phyloP scores from a whole-genome alignment of 345 rosid genomes.

The Citrus medica region DNA sequence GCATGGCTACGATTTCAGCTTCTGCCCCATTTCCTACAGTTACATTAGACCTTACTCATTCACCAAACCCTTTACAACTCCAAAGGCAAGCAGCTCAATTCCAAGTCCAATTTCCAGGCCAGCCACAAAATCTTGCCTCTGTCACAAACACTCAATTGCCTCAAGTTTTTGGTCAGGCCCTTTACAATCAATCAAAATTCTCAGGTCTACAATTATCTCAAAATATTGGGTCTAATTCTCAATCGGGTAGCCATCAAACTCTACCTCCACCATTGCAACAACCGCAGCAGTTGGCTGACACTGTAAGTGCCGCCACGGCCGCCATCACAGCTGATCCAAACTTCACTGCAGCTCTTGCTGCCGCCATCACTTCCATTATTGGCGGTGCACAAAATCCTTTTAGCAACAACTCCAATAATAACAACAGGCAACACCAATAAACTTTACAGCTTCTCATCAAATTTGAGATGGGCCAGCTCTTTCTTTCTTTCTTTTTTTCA shows the following conservation, averaged over 20 bases:
- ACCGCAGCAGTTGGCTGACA: conserved; percentile 41
- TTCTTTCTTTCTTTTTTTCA: background rate
- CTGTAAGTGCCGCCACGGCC: conserved; percentile 70
- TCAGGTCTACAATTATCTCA: conserved; percentile 84
- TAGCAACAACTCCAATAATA: conserved; percentile 13
- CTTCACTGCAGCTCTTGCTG: conserved; percentile 90
- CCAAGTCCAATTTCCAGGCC: conserved; percentile 41
- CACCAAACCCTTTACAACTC: conserved; percentile 53
- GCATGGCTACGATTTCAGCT: conserved; percentile 94
- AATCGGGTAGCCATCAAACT: conserved; percentile 29
- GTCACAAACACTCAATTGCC: conserved; percentile 37
- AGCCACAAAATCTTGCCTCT: conserved; percentile 27
- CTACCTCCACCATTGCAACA: conserved; percentile 25
- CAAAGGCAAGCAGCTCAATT: conserved; percentile 43
- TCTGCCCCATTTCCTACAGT: conserved; percentile 96
- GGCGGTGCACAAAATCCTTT: conserved; percentile 45
- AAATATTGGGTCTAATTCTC: conserved; percentile 33
- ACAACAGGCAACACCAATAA: conserved; percentile 24
- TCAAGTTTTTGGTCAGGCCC: conserved; percentile 64
- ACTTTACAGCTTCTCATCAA: conserved; percentile 17
- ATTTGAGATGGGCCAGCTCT: conserved; percentile 10
- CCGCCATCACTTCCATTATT: conserved; percentile 82
- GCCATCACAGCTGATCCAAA: conserved; percentile 92
- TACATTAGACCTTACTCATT: conserved; percentile 86
- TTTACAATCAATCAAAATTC: conserved; percentile 82